Evolutionary conservation across 1,139 yeast species (phyloP).

Genomic region (Nakaseomyces sp.): DNA sequence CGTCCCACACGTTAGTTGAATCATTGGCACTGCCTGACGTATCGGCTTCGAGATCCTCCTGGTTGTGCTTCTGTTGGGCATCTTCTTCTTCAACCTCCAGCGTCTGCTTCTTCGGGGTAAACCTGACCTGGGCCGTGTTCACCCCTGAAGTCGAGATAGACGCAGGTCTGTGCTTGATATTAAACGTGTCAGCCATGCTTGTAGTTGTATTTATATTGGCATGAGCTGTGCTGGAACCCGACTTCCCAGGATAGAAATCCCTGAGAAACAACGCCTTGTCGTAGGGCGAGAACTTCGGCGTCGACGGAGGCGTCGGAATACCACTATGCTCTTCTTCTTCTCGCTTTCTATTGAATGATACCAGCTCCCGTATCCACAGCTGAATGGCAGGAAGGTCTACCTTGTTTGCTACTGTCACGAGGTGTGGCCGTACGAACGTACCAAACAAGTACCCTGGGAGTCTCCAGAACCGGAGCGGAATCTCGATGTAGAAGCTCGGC

Average conservation of each 20-base stretch:
- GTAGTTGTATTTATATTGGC: no score
- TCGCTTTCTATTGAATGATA: no score
- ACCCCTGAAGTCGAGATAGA: not conserved
- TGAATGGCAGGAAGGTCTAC: no score
- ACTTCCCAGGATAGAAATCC: not conserved
- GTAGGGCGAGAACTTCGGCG: conserved; percentile 3
- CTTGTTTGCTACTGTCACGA: no score
- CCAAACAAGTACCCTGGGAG: not conserved
- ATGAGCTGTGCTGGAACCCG: no score
- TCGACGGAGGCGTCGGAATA: not conserved
- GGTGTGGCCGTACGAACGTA: not conserved
- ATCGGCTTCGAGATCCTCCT: no score
- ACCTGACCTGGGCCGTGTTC: not conserved
- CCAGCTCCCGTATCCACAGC: not conserved
- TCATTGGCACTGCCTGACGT: not conserved
- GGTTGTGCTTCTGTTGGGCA: no score
- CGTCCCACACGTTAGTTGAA: conserved; percentile 4
- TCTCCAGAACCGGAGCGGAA: conserved; percentile 5
- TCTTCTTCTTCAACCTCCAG: not conserved
- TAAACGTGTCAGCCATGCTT: no score
- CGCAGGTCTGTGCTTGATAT: no score
- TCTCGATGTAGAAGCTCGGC: conserved; percentile 7
- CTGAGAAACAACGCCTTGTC: conserved; percentile 3
- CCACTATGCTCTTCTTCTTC: no score
- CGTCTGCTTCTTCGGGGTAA: not conserved